Base-by-base conservation (phyloP, 805 yeast genomes). In the Ogataea dorogensis region DNA sequence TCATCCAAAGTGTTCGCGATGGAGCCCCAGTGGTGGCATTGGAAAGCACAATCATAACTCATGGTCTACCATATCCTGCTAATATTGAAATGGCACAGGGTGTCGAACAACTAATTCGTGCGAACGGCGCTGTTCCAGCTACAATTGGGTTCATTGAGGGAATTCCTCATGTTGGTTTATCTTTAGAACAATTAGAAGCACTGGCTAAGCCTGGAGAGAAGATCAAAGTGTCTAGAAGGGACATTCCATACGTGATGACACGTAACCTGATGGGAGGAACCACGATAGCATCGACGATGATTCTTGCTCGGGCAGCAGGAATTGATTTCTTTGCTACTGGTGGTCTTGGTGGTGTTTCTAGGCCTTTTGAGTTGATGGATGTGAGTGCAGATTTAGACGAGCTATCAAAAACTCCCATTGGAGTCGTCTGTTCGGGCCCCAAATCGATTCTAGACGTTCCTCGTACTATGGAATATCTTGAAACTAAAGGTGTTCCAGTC, bases 371-470 rank as follows among this genome's bases (percentile, higher is more conserved):
- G 37, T 46, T 61, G 18, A 73, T 86, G 79, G 96, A 87, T 58
- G 68, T 87, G 16, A 79, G 89, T 50, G 95, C 95, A 2, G 96
- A 87, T 59, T 70, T 87, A 44, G 89, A 86, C 32, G 96, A 87
- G 54, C 66, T 88, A 36, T 81, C 88, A 1, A 69, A 79, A 38
- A 88, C 95, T 0, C 86, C 89, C 0, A 87, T 87, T 1, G 79
- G 87, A 0, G 96, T 87, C n/a, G 89, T 87, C 7, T 87, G 96
- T 56, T 80, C 95, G 6, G 96, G 96, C 0, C 95, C 96, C 2
- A 87, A 87, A 56, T 78, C 88, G 24, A 86, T 87, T 34, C 64
- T 87, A 38, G 96, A 87, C 51, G 81, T 88, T 36, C 77, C 72
- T 7, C 69, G 82, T 44, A 88, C 96, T 0, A 68, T 86, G 71